Base-by-base conservation (phyloP, 805 yeast genomes). In the Pichia heedii region DNA sequence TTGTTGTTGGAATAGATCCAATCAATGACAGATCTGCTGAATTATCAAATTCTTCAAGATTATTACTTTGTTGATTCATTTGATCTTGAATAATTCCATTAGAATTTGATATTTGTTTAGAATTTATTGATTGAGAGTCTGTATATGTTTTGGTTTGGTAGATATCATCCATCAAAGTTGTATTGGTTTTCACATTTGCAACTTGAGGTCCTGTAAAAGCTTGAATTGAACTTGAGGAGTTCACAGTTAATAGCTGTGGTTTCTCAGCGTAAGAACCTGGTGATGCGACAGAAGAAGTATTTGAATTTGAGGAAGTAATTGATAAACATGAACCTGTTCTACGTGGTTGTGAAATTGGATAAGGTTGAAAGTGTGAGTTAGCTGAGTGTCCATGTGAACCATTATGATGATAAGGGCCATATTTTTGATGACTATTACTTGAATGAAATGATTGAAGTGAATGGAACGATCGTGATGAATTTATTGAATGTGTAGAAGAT, bases 131-230 rank as follows among this genome's bases (percentile, higher is more conserved):
- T 43, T 43, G 50, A 15, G 46, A 34, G 37, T 53, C 63, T 0
- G 64, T 60, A 33, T 56, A 60, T 1, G 65, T 60, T 39, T 52
- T 60, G 2, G 62, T 52, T 45, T 55, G 59, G 45, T 61, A 59
- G 15, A 60, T 41, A 38, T 60, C 66, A 36, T 58, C 63, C 61
- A 59, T 59, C 16, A 61, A 41, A 1, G 66, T 60, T 12, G 65
- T 55, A 43, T 62, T 60, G 2, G 65, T 61, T 41, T 60, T 60
- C 2, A 63, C 43, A 36, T 59, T 62, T 1, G 61, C 50, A 26
- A 61, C 42, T 35, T 50, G 55, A 37, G 55, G 55, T 32, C 49
- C 53, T 6, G 37, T 26, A 32, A 36, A 48, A 2, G 40, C 47
- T 22, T 45, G 42, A 27, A 53, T 37, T 12, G 60, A 51, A 22